These are phyloP conservation scores for Coriaria nepalensis DNA, from an alignment of 306 rosid genomes.

Conservation along the genomic window DNA sequence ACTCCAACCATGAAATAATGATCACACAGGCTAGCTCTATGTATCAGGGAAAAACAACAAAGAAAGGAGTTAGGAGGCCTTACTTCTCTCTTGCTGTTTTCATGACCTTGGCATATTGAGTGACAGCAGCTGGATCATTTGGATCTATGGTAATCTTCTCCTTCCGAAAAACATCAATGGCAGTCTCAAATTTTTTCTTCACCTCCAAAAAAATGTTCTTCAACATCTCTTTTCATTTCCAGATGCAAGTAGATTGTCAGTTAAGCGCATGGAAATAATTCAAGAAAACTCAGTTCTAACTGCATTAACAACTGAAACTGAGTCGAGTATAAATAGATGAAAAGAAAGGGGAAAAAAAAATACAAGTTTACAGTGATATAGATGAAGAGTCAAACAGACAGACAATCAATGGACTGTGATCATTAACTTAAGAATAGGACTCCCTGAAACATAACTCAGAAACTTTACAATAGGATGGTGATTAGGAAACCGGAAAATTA, in stretches of 20 bases:
- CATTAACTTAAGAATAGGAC: no score
- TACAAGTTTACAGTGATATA: no score
- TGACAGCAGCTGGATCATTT: constrained; percentile 72
- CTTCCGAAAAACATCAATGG: constrained; percentile 52
- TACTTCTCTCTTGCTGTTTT: constrained; percentile 71
- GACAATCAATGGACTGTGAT: no score
- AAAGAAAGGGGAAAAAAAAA: no score
- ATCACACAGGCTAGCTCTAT: no score
- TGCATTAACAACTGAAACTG: not conserved
- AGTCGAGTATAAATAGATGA: no score
- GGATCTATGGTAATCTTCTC: constrained; percentile 94
- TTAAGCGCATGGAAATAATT: constrained; percentile 4
- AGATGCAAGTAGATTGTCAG: constrained; percentile 17
- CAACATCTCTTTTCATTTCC: constrained; percentile 58
- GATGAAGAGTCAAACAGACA: no score
- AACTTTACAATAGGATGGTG: no score
- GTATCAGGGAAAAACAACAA: no score
- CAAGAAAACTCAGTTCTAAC: not conserved
- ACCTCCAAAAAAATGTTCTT: constrained; percentile 67
- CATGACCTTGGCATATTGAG: constrained; percentile 82
- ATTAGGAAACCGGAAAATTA: no score
- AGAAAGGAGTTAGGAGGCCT: constrained; percentile 22
- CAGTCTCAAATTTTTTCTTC: constrained; percentile 69
- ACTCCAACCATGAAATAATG: no score
- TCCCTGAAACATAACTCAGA: no score